Percentiles rank a stretch among this genome's conserved stretches.
Evolutionary conservation across 179 eudicot species (phyloP).

Genomic region (Sideroxylon spinosum): DNA sequence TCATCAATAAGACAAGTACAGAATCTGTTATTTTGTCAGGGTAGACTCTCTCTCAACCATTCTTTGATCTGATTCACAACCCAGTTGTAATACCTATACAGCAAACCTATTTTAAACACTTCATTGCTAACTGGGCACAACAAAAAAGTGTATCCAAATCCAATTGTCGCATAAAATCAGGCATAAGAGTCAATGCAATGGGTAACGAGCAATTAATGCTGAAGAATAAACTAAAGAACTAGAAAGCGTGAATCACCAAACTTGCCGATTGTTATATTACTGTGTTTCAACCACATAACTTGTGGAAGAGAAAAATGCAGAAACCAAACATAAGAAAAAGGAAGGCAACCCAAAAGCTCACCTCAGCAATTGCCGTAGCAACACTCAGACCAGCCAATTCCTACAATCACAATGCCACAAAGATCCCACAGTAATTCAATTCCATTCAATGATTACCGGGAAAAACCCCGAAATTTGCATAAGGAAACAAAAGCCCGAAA

Average conservation of each 20-base stretch:
- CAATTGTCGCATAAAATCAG: background rate
- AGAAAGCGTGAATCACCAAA: too few relatives aligned
- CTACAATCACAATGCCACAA: constrained; percentile 28
- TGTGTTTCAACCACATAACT: background rate
- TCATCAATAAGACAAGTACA: too few relatives aligned
- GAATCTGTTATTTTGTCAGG: too few relatives aligned
- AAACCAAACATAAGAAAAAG: background rate
- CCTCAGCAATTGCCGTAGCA: constrained; percentile 91
- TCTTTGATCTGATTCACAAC: background rate
- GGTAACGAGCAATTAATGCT: background rate
- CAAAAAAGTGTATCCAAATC: background rate
- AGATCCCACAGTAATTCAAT: background rate
- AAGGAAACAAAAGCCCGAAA: background rate
- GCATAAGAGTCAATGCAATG: background rate
- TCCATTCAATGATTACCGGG: background rate
- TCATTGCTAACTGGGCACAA: background rate
- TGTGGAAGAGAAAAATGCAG: background rate
- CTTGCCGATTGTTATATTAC: too few relatives aligned
- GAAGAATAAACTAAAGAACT: too few relatives aligned
- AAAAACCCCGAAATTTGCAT: background rate
- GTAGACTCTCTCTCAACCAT: too few relatives aligned
- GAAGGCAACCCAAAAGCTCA: constrained; percentile 16
- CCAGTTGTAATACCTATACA: background rate
- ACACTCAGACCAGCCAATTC: constrained; percentile 98
- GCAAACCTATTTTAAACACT: background rate